Percentiles rank a stretch among this genome's conserved stretches.
Conservation (phyloP, 2,329 filamentous ascomycete genomes). For the Apiospora kogelbergensis region DNA sequence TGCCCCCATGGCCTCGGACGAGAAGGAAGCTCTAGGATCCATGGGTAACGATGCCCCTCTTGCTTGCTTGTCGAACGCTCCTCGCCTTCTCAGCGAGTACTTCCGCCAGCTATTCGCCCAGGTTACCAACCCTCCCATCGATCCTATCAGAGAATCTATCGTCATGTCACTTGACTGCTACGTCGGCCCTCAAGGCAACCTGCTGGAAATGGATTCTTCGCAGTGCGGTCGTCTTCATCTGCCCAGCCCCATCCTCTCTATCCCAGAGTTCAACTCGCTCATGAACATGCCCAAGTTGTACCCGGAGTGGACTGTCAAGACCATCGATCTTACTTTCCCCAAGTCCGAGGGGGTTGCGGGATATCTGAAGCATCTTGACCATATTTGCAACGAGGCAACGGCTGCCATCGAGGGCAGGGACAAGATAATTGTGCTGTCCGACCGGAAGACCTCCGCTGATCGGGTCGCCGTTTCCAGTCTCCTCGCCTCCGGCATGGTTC, state of each 20-base stretch:
- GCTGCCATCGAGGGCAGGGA: conserved; percentile 81
- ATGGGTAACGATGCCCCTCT: conserved; percentile 97
- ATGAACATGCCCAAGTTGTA: conserved; percentile 73
- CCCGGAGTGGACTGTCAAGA: conserved; percentile 82
- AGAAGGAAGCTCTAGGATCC: conserved; percentile 93
- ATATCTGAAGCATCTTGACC: conserved; percentile 83
- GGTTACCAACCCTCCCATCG: conserved; percentile 96
- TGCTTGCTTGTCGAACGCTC: conserved; percentile 86
- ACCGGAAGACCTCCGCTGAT: conserved; percentile 79
- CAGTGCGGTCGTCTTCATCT: conserved; percentile 86
- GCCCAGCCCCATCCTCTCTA: conserved; percentile 84
- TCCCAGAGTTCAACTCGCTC: conserved; percentile 86
- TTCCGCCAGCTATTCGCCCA: conserved; percentile 97
- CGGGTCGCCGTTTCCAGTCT: conserved; percentile 84
- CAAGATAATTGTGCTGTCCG: conserved; percentile 85
- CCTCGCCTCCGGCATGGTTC: conserved; percentile 87
- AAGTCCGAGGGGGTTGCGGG: conserved; percentile 81
- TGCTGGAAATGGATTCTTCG: conserved; percentile 87
- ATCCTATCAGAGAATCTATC: conserved; percentile 94
- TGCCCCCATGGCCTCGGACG: conserved; percentile 94
- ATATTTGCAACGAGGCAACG: conserved; percentile 82
- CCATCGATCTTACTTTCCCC: conserved; percentile 90
- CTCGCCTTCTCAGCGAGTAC: conserved; percentile 89
- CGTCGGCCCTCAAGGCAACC: conserved; percentile 91
- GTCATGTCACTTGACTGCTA: conserved; percentile 98